Conservation (phyloP, 2,329 filamentous ascomycete species). For the Zymoseptoria tritici region DNA sequence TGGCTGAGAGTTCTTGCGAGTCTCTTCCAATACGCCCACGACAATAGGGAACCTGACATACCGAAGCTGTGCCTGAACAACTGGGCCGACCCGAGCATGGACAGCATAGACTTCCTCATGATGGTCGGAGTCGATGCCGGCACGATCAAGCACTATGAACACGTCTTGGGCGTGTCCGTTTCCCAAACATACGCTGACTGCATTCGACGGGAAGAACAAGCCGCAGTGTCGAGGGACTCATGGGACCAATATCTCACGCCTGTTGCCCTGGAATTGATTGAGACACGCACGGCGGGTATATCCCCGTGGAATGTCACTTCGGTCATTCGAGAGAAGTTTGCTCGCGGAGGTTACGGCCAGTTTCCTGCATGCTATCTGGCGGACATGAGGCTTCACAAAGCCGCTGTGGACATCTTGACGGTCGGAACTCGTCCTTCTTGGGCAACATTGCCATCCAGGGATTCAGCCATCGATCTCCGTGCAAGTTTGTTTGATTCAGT, state of each 20-base stretch:
- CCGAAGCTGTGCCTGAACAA: conserved; percentile 1
- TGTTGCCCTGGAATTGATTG: not conserved
- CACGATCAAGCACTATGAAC: conserved; percentile 10
- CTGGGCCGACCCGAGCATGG: conserved; percentile 1
- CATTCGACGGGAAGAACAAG: not conserved
- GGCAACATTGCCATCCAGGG: not conserved
- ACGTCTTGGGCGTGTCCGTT: not conserved
- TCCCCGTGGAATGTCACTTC: not conserved
- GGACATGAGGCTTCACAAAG: not conserved
- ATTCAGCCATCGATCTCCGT: not conserved
- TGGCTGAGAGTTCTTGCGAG: conserved; percentile 22
- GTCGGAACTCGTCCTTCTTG: not conserved
- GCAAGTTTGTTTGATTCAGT: not conserved
- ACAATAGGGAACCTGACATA: not conserved
- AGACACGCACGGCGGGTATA: not conserved
- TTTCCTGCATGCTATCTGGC: not conserved
- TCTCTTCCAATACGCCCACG: conserved; percentile 8
- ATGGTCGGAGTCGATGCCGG: not conserved
- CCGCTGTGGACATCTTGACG: not conserved
- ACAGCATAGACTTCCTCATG: conserved; percentile 6
- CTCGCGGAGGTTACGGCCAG: not conserved
- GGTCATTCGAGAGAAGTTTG: not conserved
- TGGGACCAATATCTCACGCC: not conserved
- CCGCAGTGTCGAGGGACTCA: not conserved
- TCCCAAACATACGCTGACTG: not conserved